Conservation (phyloP, 129 eudicot genomes). For the Chrysanthemum makinoi region DNA sequence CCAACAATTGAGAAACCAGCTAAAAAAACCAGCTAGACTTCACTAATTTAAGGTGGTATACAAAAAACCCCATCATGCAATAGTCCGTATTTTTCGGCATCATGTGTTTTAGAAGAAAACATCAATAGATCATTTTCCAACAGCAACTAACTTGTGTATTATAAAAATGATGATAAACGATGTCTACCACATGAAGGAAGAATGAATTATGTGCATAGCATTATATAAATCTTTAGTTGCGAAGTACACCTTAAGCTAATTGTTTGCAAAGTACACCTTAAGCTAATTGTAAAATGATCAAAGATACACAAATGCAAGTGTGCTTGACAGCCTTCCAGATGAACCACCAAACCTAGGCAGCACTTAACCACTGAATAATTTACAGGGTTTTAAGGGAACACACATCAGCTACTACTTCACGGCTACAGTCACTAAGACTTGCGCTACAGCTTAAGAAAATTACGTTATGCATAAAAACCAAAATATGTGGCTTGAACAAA, state of each 20-base stretch:
- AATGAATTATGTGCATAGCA: background rate
- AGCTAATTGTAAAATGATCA: background rate
- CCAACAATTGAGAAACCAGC: too few species aligned
- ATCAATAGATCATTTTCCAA: background rate
- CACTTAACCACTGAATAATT: background rate
- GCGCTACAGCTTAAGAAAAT: slow-evolving; percentile 10
- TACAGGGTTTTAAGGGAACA: background rate
- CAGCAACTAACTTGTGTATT: background rate
- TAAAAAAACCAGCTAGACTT: too few species aligned
- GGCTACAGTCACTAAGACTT: slow-evolving; percentile 22
- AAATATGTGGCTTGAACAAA: background rate
- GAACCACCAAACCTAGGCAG: background rate
- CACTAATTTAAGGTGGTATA: too few species aligned
- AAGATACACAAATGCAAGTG: background rate
- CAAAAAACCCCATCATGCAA: too few species aligned
- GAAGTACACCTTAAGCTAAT: too few species aligned
- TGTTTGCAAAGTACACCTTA: too few species aligned
- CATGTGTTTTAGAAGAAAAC: too few species aligned
- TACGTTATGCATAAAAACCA: background rate
- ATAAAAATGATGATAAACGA: background rate
- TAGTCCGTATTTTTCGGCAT: too few species aligned
- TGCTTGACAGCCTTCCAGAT: background rate
- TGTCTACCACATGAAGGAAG: background rate
- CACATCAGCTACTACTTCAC: slow-evolving; percentile 31
- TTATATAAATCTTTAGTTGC: background rate